Evolutionary conservation across 768 basidiomycete genomes (phyloP).

Genomic region (Xerocomus potaroensis): DNA sequence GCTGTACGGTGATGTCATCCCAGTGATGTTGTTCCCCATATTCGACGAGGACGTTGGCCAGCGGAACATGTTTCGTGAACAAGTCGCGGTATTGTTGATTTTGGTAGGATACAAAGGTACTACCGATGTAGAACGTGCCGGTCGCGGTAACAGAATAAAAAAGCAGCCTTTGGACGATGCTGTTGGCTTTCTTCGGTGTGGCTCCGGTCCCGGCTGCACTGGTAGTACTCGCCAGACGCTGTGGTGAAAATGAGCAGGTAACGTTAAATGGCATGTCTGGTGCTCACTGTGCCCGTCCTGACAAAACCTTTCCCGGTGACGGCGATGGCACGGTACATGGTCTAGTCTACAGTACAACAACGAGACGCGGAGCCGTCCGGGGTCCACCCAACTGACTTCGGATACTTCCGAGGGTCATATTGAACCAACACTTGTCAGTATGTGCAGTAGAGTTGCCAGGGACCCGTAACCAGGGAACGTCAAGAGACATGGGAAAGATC

Average conservation of each 20-base stretch:
- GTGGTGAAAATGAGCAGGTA: neutral
- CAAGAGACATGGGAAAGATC: too few relatives aligned
- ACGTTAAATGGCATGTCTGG: neutral
- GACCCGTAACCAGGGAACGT: too few relatives aligned
- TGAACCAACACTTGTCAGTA: too few relatives aligned
- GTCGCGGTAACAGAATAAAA: slow-evolving; percentile 64
- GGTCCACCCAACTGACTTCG: neutral
- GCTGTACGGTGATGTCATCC: slow-evolving; percentile 67
- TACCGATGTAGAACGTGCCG: slow-evolving; percentile 78
- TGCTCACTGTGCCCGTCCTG: slow-evolving; percentile 54
- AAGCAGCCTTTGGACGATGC: slow-evolving; percentile 55
- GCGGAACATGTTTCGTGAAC: slow-evolving; percentile 77
- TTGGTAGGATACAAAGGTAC: slow-evolving; percentile 74
- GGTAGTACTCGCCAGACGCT: slow-evolving; percentile 64
- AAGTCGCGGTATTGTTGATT: slow-evolving; percentile 80
- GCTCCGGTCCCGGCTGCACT: slow-evolving; percentile 25
- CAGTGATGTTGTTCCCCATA: slow-evolving; percentile 77
- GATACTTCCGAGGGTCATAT: neutral
- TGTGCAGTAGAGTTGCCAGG: too few relatives aligned
- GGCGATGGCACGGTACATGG: slow-evolving; percentile 53
- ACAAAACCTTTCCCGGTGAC: slow-evolving; percentile 46
- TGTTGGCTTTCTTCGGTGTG: slow-evolving; percentile 49
- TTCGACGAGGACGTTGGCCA: slow-evolving; percentile 72
- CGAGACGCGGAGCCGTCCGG: neutral
- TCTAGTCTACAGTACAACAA: too few relatives aligned